Evolutionary conservation across 73 alveolate species (phyloP).

Genomic region (Paramecium tetraurelia): DNA sequence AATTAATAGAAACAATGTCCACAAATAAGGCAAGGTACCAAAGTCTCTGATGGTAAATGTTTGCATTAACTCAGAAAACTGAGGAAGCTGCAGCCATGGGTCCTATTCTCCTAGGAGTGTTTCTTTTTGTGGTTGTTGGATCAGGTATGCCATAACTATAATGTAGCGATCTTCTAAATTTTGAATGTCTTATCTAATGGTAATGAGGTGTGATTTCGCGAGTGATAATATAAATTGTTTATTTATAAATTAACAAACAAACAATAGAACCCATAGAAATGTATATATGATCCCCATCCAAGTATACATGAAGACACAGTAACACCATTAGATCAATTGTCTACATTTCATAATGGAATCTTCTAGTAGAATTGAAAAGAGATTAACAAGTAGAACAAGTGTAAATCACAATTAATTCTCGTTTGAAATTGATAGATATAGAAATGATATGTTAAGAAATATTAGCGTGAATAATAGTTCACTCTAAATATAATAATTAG

Average conservation of each 20-base stretch:
- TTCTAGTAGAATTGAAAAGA: too few species aligned
- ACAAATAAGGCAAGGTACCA: slow-evolving; percentile 84
- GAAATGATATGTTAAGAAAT: too few species aligned
- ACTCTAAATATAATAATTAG: too few species aligned
- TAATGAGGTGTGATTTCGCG: neutral
- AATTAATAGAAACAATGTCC: slow-evolving; percentile 74
- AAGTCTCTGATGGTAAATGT: slow-evolving; percentile 75
- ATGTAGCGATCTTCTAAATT: slow-evolving; percentile 74
- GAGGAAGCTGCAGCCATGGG: slow-evolving; percentile 80
- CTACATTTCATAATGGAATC: too few species aligned
- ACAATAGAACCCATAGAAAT: neutral
- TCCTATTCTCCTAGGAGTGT: slow-evolving; percentile 79
- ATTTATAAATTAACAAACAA: neutral
- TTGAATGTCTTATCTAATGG: slow-evolving; percentile 49
- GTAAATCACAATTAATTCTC: too few species aligned
- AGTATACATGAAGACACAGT: too few species aligned
- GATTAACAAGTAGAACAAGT: too few species aligned
- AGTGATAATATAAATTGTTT: neutral
- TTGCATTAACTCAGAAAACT: slow-evolving; percentile 61
- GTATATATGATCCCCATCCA: too few species aligned
- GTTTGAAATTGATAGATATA: too few species aligned
- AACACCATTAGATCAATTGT: too few species aligned
- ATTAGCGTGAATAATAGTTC: too few species aligned
- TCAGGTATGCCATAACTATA: neutral
- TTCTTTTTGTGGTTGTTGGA: slow-evolving; percentile 81